Evolutionary conservation across 371 early-diverging fungal species (phyloP).

Genomic region (Chytridiales sp.): DNA sequence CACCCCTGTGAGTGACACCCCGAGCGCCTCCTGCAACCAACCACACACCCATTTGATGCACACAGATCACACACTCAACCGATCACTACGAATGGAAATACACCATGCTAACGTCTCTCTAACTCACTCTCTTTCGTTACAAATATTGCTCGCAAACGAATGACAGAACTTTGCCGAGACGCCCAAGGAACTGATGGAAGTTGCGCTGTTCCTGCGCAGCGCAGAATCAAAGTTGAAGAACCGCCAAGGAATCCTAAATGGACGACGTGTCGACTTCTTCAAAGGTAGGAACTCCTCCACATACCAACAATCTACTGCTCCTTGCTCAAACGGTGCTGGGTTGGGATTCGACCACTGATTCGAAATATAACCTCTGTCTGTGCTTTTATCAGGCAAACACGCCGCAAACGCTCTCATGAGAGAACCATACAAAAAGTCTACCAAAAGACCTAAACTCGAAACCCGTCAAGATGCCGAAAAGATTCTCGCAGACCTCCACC

Average conservation of each 20-base stretch:
- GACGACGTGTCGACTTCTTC: constrained; percentile 88
- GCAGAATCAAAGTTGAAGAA: constrained; percentile 70
- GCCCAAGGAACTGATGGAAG: constrained; percentile 57
- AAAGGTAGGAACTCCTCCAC: constrained; percentile 59
- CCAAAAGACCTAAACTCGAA: constrained; percentile 52
- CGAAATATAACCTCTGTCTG: not conserved
- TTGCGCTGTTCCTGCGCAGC: constrained; percentile 65
- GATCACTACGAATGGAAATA: too few species aligned
- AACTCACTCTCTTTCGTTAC: too few species aligned
- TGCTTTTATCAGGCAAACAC: constrained; percentile 65
- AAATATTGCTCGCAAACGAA: too few species aligned
- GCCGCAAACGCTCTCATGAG: constrained; percentile 84
- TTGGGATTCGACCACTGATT: not conserved
- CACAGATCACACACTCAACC: too few species aligned
- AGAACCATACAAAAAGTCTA: constrained; percentile 60
- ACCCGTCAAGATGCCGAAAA: constrained; percentile 59
- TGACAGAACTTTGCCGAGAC: constrained; percentile 8
- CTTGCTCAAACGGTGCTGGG: not conserved
- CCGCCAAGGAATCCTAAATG: constrained; percentile 86
- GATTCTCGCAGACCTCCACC: constrained; percentile 68
- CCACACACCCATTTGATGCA: too few species aligned
- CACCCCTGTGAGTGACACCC: too few species aligned
- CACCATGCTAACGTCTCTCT: too few species aligned
- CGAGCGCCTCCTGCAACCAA: too few species aligned
- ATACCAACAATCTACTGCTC: not conserved